Conservation (phyloP, 257 asterid species). For the Primulina eburnea region DNA sequence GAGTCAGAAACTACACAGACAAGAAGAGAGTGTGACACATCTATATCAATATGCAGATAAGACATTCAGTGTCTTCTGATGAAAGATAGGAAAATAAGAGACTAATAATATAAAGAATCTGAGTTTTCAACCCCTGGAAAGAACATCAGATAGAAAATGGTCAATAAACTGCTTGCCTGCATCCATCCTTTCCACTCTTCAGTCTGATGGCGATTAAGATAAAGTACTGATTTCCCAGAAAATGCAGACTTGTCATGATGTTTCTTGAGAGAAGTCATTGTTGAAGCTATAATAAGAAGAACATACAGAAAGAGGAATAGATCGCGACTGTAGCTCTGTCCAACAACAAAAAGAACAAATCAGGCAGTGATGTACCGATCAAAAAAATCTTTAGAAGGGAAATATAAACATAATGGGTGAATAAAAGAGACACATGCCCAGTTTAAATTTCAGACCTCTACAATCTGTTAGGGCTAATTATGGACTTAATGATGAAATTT, state of each 20-base stretch:
- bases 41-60: conserved; percentile 4
- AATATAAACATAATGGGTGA: conserved; percentile 8
- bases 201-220: conserved; percentile 93
- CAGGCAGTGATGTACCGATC: conserved; percentile 20
- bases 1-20: conserved; percentile 23
- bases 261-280: conserved; percentile 85
- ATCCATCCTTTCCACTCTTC: conserved; percentile 98
- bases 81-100: conserved; percentile 4
- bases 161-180: conserved; percentile 65
- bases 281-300: conserved; percentile 82
- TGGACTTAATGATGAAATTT: neutral
- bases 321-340: conserved; percentile 95
- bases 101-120: conserved; percentile 12
- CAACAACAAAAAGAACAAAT: conserved; percentile 31
- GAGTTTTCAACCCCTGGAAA: conserved; percentile 10
- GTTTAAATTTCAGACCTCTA: conserved; percentile 6
- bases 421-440: conserved; percentile 1
- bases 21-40: conserved; percentile 12
- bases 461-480: neutral
- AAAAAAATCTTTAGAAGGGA: neutral
- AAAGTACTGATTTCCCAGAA: conserved; percentile 79
- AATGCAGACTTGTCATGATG: conserved; percentile 83
- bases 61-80: conserved; percentile 4
- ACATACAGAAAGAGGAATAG: conserved; percentile 69
- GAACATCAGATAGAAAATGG: conserved; percentile 1